Percentiles rank a stretch among this genome's conserved stretches.
These are phyloP conservation scores for Didymella arachidicola DNA, from an alignment of 2,329 filamentous ascomycete species.

Conservation along the genomic window DNA sequence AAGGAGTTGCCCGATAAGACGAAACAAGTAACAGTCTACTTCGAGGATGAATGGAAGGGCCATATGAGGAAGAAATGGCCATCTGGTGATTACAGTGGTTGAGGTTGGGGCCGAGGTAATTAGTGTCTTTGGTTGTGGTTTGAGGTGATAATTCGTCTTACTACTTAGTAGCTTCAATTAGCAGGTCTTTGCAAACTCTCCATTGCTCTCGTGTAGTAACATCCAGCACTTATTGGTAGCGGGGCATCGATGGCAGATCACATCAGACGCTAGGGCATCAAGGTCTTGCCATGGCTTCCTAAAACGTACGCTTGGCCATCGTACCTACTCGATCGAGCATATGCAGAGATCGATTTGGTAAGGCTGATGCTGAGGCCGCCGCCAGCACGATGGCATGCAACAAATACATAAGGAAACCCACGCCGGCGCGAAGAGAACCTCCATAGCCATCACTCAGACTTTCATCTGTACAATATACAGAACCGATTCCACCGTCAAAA, in stretches of 20 bases:
- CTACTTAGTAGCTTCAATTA: too few relatives aligned
- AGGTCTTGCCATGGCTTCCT: background rate
- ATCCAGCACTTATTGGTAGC: background rate
- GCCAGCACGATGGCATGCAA: background rate
- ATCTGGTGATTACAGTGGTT: conserved; percentile 33
- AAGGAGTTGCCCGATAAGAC: conserved; percentile 35
- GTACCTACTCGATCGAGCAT: background rate
- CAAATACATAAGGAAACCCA: conserved; percentile 5
- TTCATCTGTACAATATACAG: background rate
- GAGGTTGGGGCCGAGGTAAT: too few relatives aligned
- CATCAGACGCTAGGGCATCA: conserved; percentile 5
- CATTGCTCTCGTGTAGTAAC: background rate
- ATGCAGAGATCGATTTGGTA: background rate
- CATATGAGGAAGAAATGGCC: conserved; percentile 41
- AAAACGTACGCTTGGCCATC: conserved; percentile 7
- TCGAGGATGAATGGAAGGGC: conserved; percentile 30
- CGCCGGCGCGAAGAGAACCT: background rate
- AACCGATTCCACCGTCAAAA: background rate
- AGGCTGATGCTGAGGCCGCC: background rate
- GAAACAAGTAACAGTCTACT: conserved; percentile 40
- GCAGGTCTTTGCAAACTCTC: too few relatives aligned
- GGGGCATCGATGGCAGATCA: background rate
- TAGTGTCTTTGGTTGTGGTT: too few relatives aligned
- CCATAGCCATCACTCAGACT: background rate
- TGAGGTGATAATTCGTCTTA: too few relatives aligned